phyloP scores from a whole-genome alignment of 1,284 basidiomycete species.

The Cutaneotrichosporon sp. region DNA sequence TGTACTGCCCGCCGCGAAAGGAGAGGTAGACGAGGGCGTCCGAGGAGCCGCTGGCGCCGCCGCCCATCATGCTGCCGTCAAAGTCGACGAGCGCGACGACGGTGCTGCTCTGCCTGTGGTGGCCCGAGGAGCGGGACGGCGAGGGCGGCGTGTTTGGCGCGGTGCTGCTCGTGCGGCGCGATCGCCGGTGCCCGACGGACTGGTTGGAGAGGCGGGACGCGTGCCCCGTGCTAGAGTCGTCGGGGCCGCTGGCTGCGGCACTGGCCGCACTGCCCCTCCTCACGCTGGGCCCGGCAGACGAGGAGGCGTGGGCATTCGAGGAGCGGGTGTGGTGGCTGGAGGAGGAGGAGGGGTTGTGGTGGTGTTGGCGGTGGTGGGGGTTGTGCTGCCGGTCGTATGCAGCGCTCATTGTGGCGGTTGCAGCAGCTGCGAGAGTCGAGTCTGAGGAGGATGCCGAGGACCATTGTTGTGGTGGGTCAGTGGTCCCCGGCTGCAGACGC shows the following conservation, averaged over 20 bases:
- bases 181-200: not conserved
- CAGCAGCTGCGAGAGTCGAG: not conserved
- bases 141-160: constrained; percentile 13
- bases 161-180: not conserved
- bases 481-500: constrained; percentile 4
- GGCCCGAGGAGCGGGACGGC: constrained; percentile 8
- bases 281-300: constrained; percentile 4
- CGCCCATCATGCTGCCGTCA: constrained; percentile 58
- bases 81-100: constrained; percentile 78
- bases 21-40: constrained; percentile 74
- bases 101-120: not conserved
- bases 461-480: not conserved
- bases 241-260: not conserved
- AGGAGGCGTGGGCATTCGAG: not conserved
- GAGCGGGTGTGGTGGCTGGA: not conserved
- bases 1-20: constrained; percentile 86
- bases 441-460: not conserved
- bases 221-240: not conserved
- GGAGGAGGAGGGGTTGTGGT: not conserved
- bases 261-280: constrained; percentile 1
- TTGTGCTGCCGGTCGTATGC: not conserved
- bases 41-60: constrained; percentile 30
- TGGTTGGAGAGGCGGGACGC: constrained; percentile 1
- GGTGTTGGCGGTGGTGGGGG: not conserved
- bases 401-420: too few relatives aligned